These are phyloP conservation scores for Papiliotrema nemorosa DNA, from an alignment of 1,284 basidiomycete genomes.

Conservation along the genomic window DNA sequence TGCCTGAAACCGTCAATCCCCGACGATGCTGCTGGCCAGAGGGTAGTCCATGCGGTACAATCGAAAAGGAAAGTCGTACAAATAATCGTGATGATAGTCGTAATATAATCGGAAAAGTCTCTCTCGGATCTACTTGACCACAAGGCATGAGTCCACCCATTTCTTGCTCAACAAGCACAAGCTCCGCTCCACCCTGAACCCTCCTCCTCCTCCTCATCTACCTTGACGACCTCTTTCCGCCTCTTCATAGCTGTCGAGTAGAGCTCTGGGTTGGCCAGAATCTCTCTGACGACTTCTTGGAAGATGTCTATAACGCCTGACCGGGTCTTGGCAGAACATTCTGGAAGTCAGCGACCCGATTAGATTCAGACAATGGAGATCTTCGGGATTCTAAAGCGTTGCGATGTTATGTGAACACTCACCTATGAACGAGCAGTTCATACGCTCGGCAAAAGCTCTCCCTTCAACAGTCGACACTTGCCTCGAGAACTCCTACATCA, in stretches of 20 bases:
- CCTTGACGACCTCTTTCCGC: not conserved
- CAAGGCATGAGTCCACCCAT: too few species aligned
- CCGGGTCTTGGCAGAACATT: slow-evolving; percentile 73
- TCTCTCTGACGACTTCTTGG: slow-evolving; percentile 67
- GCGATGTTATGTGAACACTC: slow-evolving; percentile 47
- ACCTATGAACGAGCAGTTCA: slow-evolving; percentile 82
- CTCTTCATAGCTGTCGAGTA: not conserved
- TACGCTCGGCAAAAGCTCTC: slow-evolving; percentile 70
- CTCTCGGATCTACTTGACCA: too few species aligned
- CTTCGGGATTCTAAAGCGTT: not conserved
- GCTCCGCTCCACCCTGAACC: slow-evolving; percentile 9
- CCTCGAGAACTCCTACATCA: slow-evolving; percentile 73
- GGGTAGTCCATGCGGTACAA: too few species aligned
- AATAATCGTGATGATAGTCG: too few species aligned
- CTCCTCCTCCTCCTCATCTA: slow-evolving; percentile 8
- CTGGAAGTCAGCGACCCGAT: slow-evolving; percentile 30
- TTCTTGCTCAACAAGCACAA: slow-evolving; percentile 19
- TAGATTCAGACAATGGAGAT: not conserved
- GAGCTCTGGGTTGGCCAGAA: slow-evolving; percentile 23
- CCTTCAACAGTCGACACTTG: slow-evolving; percentile 80
- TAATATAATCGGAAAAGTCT: too few species aligned
- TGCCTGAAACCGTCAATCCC: too few species aligned
- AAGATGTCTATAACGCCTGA: slow-evolving; percentile 77
- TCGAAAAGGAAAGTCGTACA: too few species aligned
- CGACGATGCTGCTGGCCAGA: too few species aligned